Evolutionary conservation across 345 rosid species (phyloP), one percentile per base, ranked within the genome.

Genomic region (Heritiera fomes): DNA sequence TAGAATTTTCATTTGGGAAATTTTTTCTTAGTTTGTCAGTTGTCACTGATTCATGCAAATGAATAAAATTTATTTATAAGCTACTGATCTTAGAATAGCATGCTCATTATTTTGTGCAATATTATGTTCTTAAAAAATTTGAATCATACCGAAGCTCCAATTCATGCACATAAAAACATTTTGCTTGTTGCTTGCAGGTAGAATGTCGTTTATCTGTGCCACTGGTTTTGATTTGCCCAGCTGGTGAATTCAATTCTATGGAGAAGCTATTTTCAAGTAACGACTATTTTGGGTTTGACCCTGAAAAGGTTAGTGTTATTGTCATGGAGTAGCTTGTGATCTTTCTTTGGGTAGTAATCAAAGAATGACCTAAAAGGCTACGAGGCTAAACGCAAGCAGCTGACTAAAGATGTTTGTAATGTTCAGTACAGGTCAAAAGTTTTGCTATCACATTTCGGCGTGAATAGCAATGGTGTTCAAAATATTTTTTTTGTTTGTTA

Each of bases 161-260:
- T 23, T 23, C 28, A 23, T 23, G 28, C 28, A 23, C 0, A 23
- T 23, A 30, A 49, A 18, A 12, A 11, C 34, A 0, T 20, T 4
- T 63, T 52, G 45, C 38, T 10, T 9, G 41, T 65, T 78, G 34
- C 10, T 76, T 75, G 82, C 93, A 95, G 98, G 88, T 79, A 49
- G 93, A 89, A 80, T 89, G 90, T 75, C 93, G 94, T n/a, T 76
- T 75, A 20, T 83, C 87, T 20, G 82, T 90, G 76, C 97, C 98
- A 71, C 80, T 95, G 70, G 67, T 91, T 41, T 74, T 95, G 71
- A 80, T 93, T 79, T 89, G 91, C 81, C 86, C 86, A 6, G 81
- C 80, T 66, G 84, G 81, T 75, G 83, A 85, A 81, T 80, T 87
- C 60, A 82, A 82, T 80, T 69, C 81, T 82, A 60, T 91, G 75